These are phyloP conservation scores for Rhizophagus prolifer DNA, from an alignment of 192 early-diverging fungal species.

Conservation along the genomic window DNA sequence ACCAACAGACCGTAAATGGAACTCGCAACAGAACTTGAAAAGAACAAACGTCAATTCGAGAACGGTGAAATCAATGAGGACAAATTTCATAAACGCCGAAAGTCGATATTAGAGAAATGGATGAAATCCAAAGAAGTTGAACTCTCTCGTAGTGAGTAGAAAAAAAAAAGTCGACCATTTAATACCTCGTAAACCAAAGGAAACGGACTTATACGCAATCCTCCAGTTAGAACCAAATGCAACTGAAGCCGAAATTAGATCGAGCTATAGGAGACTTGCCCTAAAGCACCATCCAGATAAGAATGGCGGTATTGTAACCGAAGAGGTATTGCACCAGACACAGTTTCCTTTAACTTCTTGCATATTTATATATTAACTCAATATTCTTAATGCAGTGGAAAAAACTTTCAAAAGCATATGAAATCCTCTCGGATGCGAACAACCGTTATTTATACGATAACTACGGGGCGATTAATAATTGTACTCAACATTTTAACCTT, in stretches of 20 bases:
- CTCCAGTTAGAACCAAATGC: slow-evolving; percentile 74
- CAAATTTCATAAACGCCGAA: too few species aligned
- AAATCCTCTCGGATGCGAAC: not conserved
- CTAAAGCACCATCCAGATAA: slow-evolving; percentile 84
- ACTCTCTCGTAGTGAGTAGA: too few species aligned
- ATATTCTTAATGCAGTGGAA: not conserved
- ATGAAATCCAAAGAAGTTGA: too few species aligned
- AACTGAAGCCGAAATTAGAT: slow-evolving; percentile 84
- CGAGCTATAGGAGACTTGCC: slow-evolving; percentile 91
- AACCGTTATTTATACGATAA: not conserved
- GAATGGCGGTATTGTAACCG: slow-evolving; percentile 32
- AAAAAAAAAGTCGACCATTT: too few species aligned
- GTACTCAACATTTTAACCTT: not conserved
- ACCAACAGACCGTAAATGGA: too few species aligned
- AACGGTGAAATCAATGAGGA: too few species aligned
- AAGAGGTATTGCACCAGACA: not conserved
- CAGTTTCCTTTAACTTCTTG: too few species aligned
- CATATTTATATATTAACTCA: not conserved
- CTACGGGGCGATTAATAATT: not conserved
- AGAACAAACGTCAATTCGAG: too few species aligned
- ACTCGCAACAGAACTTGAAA: too few species aligned
- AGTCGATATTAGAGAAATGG: too few species aligned
- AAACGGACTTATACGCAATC: slow-evolving; percentile 87
- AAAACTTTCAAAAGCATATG: not conserved
- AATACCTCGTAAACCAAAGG: too few species aligned